Conservation (phyloP, 345 rosid genomes). For the Salix arbutifolia region DNA sequence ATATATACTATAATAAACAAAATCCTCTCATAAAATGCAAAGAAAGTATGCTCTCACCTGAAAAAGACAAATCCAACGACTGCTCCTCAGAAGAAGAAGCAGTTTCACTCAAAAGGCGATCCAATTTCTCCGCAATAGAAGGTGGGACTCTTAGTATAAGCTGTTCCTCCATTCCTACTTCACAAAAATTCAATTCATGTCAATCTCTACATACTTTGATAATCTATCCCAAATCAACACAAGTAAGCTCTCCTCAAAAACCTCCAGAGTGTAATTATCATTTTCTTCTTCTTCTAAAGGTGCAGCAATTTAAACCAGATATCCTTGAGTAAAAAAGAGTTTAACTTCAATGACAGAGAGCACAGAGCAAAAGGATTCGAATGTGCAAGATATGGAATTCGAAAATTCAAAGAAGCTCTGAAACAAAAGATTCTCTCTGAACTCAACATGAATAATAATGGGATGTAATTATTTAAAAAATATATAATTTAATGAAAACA, state of each 20-base stretch:
- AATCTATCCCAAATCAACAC: background rate
- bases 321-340: background rate
- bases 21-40: background rate
- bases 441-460: background rate
- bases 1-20: background rate
- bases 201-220: background rate
- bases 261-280: background rate
- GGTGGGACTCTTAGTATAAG: slow-evolving; percentile 92
- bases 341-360: background rate
- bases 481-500: background rate
- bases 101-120: slow-evolving; percentile 64
- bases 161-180: slow-evolving; percentile 76
- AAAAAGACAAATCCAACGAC: slow-evolving; percentile 72
- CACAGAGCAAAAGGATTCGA: background rate
- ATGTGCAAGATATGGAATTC: background rate
- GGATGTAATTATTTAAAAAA: too few species aligned
- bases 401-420: background rate
- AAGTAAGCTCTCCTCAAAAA: background rate
- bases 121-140: slow-evolving; percentile 75
- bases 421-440: background rate
- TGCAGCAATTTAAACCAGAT: background rate
- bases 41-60: slow-evolving; percentile 38
- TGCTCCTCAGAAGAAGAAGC: slow-evolving; percentile 67
- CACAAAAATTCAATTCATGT: background rate
- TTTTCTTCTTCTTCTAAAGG: background rate